phyloP scores from a whole-genome alignment of 2,329 filamentous ascomycete species.

The Claviceps sp. region DNA sequence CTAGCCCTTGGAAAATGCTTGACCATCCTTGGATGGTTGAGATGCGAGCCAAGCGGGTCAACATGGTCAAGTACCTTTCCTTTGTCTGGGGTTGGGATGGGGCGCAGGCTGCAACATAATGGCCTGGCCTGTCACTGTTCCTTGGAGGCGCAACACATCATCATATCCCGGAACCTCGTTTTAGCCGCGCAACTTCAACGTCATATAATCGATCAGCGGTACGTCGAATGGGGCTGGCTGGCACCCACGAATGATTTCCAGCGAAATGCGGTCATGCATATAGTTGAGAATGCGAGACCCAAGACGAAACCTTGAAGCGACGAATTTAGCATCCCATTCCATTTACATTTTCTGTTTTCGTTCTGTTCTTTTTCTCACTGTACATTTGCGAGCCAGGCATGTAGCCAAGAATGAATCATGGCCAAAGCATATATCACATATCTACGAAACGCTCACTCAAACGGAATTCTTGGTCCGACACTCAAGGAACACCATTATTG shows the following conservation, averaged over 20 bases:
- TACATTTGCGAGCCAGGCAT: neutral
- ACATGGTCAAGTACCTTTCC: conserved; percentile 87
- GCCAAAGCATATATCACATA: neutral
- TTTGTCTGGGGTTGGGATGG: conserved; percentile 97
- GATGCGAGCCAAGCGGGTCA: conserved; percentile 90
- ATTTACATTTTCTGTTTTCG: no score
- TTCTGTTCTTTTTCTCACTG: neutral
- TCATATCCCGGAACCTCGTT: neutral
- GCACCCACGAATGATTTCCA: neutral
- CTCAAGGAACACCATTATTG: neutral
- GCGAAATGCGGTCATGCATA: neutral
- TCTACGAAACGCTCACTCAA: conserved; percentile 1
- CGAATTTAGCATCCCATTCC: neutral
- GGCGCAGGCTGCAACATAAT: conserved; percentile 5
- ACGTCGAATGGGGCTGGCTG: neutral
- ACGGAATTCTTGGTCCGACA: neutral
- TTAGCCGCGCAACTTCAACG: neutral
- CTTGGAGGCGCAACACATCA: neutral
- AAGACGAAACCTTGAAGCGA: neutral
- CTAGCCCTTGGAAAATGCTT: conserved; percentile 95
- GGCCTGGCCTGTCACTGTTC: neutral
- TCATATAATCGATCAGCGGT: neutral
- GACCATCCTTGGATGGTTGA: conserved; percentile 98
- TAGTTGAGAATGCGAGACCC: neutral
- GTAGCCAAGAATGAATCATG: neutral